Conservation (phyloP, 805 yeast genomes). For the Lachancea sp. region DNA sequence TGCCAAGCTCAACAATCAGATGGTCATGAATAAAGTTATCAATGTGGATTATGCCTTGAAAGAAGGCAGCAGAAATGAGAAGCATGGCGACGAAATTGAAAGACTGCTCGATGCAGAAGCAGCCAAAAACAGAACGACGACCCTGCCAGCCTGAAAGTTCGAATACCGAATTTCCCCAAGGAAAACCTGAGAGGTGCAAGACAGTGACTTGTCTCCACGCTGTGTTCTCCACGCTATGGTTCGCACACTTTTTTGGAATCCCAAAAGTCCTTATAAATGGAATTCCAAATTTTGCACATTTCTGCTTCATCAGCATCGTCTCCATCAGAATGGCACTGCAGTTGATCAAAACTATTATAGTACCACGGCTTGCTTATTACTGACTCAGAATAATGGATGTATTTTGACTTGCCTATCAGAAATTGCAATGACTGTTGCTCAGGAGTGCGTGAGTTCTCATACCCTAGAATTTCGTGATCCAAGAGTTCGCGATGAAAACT, state of each 20-base stretch:
- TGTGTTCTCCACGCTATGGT: not conserved
- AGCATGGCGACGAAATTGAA: constrained; percentile 78
- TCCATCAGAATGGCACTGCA: constrained; percentile 16
- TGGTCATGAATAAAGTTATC: constrained; percentile 60
- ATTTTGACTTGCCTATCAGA: constrained; percentile 32
- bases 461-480: constrained; percentile 27
- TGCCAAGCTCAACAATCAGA: constrained; percentile 57
- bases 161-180: too few relatives aligned
- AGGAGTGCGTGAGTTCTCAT: constrained; percentile 35
- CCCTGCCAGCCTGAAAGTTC: not conserved
- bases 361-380: constrained; percentile 67
- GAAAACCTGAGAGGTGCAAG: too few relatives aligned
- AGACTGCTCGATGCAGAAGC: constrained; percentile 64
- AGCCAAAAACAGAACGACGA: constrained; percentile 31
- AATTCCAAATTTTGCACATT: constrained; percentile 25
- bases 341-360: constrained; percentile 15
- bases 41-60: constrained; percentile 66
- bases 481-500: constrained; percentile 20
- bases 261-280: constrained; percentile 17
- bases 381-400: constrained; percentile 58
- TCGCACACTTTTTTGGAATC: constrained; percentile 16
- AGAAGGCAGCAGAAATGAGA: constrained; percentile 42
- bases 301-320: constrained; percentile 12
- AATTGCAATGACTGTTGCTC: constrained; percentile 45
- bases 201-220: too few relatives aligned